Evolutionary conservation across 2,329 filamentous ascomycete genomes (phyloP).

Genomic region (Piedraia hortae): DNA sequence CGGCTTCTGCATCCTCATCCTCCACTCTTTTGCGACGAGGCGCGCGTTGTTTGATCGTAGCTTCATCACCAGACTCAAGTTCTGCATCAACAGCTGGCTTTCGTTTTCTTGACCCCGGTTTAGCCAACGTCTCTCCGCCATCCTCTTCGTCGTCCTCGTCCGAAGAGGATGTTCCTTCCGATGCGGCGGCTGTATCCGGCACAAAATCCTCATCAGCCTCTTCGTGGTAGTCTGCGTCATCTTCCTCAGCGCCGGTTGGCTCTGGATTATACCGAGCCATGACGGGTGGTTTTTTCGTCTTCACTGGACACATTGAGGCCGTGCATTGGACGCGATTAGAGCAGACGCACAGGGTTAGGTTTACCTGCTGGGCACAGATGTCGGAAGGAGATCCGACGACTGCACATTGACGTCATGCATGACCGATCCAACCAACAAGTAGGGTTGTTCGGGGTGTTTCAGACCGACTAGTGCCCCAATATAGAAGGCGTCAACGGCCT

Average conservation of each 20-base stretch:
- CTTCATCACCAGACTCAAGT: slow-evolving; percentile 28
- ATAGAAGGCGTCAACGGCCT: too few relatives aligned
- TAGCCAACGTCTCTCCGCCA: slow-evolving; percentile 12
- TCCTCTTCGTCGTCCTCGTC: slow-evolving; percentile 12
- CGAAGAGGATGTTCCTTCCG: slow-evolving; percentile 13
- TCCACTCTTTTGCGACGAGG: slow-evolving; percentile 11
- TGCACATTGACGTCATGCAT: too few relatives aligned
- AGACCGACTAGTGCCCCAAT: too few relatives aligned
- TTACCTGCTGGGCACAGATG: too few relatives aligned
- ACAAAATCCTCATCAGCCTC: slow-evolving; percentile 20
- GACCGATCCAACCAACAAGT: too few relatives aligned
- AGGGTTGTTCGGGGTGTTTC: too few relatives aligned
- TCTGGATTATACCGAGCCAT: not conserved
- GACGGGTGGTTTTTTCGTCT: too few relatives aligned
- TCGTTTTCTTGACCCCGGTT: slow-evolving; percentile 16
- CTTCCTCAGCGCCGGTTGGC: slow-evolving; percentile 1
- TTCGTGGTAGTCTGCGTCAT: slow-evolving; percentile 15
- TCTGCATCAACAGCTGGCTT: slow-evolving; percentile 13
- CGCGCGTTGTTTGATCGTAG: slow-evolving; percentile 23
- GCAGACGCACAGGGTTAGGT: too few relatives aligned
- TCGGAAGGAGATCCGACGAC: too few relatives aligned
- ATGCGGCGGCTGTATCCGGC: slow-evolving; percentile 10
- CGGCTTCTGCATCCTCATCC: slow-evolving; percentile 3
- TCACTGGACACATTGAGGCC: too few relatives aligned
- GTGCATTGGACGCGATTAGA: too few relatives aligned